Base-by-base conservation (phyloP, 495 filamentous ascomycete species). In the Parathielavia appendiculata region DNA sequence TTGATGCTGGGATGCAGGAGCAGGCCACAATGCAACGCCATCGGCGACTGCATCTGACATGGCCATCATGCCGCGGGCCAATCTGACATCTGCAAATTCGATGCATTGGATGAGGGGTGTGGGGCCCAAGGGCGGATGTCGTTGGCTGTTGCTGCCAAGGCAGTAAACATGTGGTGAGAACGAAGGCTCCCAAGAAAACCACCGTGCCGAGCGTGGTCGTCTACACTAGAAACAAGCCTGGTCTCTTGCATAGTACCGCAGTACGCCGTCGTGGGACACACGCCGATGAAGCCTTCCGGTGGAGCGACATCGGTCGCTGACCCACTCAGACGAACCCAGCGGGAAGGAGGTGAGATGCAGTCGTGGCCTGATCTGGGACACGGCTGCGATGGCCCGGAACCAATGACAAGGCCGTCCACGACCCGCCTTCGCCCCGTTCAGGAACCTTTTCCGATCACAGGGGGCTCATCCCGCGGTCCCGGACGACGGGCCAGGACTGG, bases 321-420 rank as follows among this genome's bases (percentile, higher is more conserved):
- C 38, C 46, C 49, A 45, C 56, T 44, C 55, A 38, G 58, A 60
- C 50, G 55, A 67, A 63, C 67, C 67, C 67, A 69, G 62, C 47
- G 64, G 62, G 51, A 62, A 63, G 62, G 67, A 67, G 57, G 66
- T 34, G 64, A 67, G 64, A 69, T 63, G 59, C 62, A 63, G 51
- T 54, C 48, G 65, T 69, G 36, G 63, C 67, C 64, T 69, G 66
- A 69, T 67, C 60, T 45, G 58, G 48, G 48, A 55, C 49, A 50
- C 66, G 58, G 62, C 61, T 62, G 55, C 45, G 54, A 38, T 36
- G 35, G 60, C 61, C 60, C 48, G 22, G 56, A 58, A 53, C 63
- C 65, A 67, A 67, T 67, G 56, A 54, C 50, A 59, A 41, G 38
- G 14, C 40, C 26, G 16, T 22, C 48, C 51, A 40, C 35, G 39